Conservation (phyloP, 305 asterid genomes). For the Petunia hybrid region DNA sequence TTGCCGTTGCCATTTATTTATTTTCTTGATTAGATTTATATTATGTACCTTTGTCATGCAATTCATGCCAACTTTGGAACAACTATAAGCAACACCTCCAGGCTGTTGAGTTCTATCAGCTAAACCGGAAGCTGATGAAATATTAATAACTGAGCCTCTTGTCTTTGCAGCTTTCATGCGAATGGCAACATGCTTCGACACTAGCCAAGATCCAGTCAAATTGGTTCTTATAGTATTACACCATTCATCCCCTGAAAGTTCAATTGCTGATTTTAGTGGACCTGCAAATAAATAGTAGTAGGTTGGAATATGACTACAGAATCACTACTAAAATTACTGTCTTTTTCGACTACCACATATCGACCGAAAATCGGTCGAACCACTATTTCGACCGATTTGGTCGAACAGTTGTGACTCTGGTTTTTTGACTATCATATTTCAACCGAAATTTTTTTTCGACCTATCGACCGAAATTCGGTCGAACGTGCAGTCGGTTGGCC, state of each 20-base stretch:
- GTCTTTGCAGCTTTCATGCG: conserved; percentile 49
- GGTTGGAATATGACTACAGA: no score
- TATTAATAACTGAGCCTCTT: conserved; percentile 65
- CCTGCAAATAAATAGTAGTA: no score
- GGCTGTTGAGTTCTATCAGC: conserved; percentile 43
- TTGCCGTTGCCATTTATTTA: no score
- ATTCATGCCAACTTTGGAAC: conserved; percentile 59
- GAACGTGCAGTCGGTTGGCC: no score
- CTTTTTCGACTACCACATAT: no score
- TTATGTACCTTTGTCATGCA: conserved; percentile 54
- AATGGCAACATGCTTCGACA: conserved; percentile 51
- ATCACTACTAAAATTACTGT: no score
- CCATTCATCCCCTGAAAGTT: conserved; percentile 55
- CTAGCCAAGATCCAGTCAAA: conserved; percentile 61
- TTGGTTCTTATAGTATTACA: conserved; percentile 43
- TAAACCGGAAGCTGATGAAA: conserved; percentile 59
- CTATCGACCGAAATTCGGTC: neutral
- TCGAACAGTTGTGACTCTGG: no score
- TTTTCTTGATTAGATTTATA: no score
- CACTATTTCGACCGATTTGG: no score
- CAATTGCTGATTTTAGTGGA: neutral
- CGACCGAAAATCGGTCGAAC: no score
- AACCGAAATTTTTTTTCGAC: neutral
- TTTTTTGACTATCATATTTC: no score
- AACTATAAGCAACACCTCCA: conserved; percentile 50